phyloP scores from a whole-genome alignment of 2,329 filamentous ascomycete genomes.

The Xylaria hypoxylon region DNA sequence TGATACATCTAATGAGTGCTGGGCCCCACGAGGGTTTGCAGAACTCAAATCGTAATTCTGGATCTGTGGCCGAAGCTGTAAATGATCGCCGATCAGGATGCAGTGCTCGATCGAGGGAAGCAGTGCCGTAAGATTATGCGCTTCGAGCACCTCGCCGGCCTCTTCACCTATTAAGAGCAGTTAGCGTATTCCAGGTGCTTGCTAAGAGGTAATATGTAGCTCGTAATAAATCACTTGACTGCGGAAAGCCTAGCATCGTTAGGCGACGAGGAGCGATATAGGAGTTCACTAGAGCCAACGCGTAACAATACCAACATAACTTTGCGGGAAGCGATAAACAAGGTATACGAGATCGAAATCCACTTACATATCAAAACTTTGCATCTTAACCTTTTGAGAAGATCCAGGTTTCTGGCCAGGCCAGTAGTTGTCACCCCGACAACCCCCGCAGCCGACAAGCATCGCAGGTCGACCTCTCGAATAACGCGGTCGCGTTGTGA shows the following conservation, averaged over 20 bases:
- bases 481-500: conserved; percentile 40
- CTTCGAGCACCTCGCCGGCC: conserved; percentile 75
- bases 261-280: neutral
- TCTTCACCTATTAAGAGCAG: conserved; percentile 61
- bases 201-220: neutral
- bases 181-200: conserved; percentile 2
- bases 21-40: conserved; percentile 59
- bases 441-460: conserved; percentile 57
- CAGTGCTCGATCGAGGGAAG: conserved; percentile 70
- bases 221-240: too few species aligned
- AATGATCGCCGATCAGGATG: conserved; percentile 73
- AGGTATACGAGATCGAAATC: neutral
- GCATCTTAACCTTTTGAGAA: conserved; percentile 61
- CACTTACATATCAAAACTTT: conserved; percentile 68
- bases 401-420: conserved; percentile 62
- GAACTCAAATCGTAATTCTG: conserved; percentile 66
- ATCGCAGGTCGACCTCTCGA: conserved; percentile 54
- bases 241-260: neutral
- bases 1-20: conserved; percentile 68
- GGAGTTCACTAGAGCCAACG: neutral
- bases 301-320: neutral
- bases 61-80: conserved; percentile 70
- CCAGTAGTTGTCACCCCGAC: conserved; percentile 72
- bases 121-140: conserved; percentile 69
- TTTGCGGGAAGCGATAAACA: neutral